Evolutionary conservation across 164 flowering plant species (phyloP).

Genomic region (Stephania japonica): DNA sequence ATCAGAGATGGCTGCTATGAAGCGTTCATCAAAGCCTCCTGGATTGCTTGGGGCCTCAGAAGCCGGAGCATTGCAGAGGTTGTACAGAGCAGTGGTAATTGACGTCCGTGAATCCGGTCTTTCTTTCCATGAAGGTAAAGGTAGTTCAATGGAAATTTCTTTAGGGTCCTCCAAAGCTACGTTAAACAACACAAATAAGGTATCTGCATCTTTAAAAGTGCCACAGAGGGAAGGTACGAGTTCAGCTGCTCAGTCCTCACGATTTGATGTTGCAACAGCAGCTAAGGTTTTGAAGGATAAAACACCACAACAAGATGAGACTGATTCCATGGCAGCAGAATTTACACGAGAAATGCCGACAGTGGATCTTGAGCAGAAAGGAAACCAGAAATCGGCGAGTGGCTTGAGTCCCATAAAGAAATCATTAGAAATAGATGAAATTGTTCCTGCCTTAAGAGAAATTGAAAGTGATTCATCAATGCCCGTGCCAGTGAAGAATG

Average conservation of each 20-base stretch:
- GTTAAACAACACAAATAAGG: constrained; percentile 23
- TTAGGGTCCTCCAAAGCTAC: constrained; percentile 41
- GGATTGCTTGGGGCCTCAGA: constrained; percentile 42
- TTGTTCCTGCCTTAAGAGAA: constrained; percentile 22
- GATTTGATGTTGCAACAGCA: constrained; percentile 8
- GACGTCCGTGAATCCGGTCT: constrained; percentile 42
- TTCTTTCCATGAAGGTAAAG: constrained; percentile 34
- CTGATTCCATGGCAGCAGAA: constrained; percentile 20
- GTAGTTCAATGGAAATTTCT: constrained; percentile 50
- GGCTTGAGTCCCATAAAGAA: constrained; percentile 9
- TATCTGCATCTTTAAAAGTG: constrained; percentile 17
- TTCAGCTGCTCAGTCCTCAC: constrained; percentile 21
- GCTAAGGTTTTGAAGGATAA: constrained; percentile 16
- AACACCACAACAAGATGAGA: constrained; percentile 21
- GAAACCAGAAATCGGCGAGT: constrained; percentile 13
- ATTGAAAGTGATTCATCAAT: constrained; percentile 11
- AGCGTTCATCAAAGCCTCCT: constrained; percentile 48
- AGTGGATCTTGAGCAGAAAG: constrained; percentile 14
- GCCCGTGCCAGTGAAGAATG: constrained; percentile 21
- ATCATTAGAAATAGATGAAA: constrained; percentile 16
- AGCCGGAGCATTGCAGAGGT: constrained; percentile 49
- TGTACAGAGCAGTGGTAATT: constrained; percentile 52
- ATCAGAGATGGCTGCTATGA: constrained; percentile 88
- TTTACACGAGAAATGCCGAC: constrained; percentile 15
- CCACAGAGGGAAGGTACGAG: constrained; percentile 14